These are phyloP conservation scores for Colletotrichum cordylinicola DNA, from an alignment of 2,329 filamentous ascomycete genomes.

Conservation along the genomic window DNA sequence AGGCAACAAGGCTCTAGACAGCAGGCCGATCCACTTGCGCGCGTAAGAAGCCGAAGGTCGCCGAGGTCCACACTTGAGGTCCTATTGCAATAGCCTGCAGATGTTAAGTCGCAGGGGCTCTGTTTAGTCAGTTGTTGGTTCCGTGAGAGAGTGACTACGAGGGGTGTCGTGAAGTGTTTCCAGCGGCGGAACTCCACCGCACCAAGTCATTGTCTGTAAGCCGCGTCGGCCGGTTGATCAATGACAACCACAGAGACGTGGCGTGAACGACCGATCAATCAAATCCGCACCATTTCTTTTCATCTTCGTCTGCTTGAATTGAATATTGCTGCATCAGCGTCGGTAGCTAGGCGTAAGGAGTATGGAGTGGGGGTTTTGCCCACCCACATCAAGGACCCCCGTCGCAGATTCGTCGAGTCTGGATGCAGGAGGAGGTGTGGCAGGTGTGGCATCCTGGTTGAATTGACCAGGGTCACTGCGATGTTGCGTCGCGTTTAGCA, in stretches of 20 bases:
- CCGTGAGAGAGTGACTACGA: background rate
- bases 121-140: background rate
- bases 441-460: background rate
- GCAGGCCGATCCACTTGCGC: background rate
- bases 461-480: background rate
- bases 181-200: background rate
- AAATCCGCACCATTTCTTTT: background rate
- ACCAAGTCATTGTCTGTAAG: background rate
- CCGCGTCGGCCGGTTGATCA: background rate
- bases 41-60: conserved; percentile 6
- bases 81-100: background rate
- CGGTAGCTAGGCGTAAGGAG: background rate
- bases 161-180: background rate
- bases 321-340: background rate
- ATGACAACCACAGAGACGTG: background rate
- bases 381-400: background rate
- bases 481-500: background rate
- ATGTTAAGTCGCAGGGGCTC: background rate
- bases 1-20: background rate
- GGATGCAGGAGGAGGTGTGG: background rate
- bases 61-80: background rate
- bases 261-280: background rate
- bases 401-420: background rate
- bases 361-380: conserved; percentile 6
- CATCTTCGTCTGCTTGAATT: background rate